phyloP scores from a whole-genome alignment of 2,329 filamentous ascomycete genomes.

The Periglandula ipomoeae region DNA sequence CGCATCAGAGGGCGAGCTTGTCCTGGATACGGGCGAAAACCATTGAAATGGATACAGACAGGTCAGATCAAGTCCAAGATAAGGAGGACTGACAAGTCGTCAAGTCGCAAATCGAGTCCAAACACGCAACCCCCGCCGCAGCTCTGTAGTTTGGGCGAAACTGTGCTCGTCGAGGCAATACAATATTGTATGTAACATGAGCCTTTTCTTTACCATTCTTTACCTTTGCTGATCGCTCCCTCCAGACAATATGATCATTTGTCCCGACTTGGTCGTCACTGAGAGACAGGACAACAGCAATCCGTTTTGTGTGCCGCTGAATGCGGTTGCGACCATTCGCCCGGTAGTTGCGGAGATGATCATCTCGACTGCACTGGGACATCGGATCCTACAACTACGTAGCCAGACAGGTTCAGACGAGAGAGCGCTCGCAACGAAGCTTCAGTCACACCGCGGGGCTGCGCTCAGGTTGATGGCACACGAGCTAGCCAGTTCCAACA shows the following conservation, averaged over 20 bases:
- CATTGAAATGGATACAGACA: conserved; percentile 13
- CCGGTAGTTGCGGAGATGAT: conserved; percentile 9
- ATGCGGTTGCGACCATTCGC: conserved; percentile 3
- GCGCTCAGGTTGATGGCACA: conserved; percentile 11
- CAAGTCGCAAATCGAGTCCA: neutral
- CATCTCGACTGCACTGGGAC: conserved; percentile 9
- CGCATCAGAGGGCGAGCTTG: conserved; percentile 9
- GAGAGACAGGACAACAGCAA: conserved; percentile 2
- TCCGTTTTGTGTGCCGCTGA: conserved; percentile 8
- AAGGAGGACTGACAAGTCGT: too few species aligned
- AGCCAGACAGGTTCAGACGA: conserved; percentile 4
- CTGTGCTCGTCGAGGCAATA: neutral
- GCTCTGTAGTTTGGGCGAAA: neutral
- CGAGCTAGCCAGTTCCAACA: neutral
- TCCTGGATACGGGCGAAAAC: conserved; percentile 14
- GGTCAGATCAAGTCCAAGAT: conserved; percentile 14
- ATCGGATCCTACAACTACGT: conserved; percentile 11
- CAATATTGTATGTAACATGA: neutral
- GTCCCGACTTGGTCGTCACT: conserved; percentile 12
- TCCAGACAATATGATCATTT: conserved; percentile 12
- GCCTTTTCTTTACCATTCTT: neutral
- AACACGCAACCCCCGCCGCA: neutral
- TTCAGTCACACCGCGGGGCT: conserved; percentile 12
- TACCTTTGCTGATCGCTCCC: neutral
- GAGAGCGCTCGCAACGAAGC: conserved; percentile 2